Percentiles rank a stretch among this genome's conserved stretches.
phyloP scores from a whole-genome alignment of 2,329 filamentous ascomycete genomes.

The Pseudodiploospora longispora region DNA sequence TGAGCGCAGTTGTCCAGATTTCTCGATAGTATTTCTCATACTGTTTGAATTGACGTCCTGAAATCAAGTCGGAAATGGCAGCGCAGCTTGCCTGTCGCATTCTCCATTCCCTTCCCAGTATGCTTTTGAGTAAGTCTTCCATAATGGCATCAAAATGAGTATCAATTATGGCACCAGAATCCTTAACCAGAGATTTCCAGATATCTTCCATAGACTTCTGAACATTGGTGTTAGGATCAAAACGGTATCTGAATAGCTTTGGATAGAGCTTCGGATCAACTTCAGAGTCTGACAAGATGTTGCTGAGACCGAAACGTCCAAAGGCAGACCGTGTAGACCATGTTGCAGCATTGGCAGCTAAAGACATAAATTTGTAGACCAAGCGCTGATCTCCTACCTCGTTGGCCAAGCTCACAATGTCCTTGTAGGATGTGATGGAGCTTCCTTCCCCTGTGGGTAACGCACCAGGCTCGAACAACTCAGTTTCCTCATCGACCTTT shows the following conservation, averaged over 20 bases:
- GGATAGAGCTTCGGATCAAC: conserved; percentile 92
- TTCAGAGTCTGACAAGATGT: conserved; percentile 78
- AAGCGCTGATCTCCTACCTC: conserved; percentile 93
- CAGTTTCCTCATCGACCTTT: conserved; percentile 83
- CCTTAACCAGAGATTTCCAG: conserved; percentile 92
- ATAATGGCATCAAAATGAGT: conserved; percentile 83
- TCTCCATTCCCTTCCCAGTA: conserved; percentile 87
- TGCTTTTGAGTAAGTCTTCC: conserved; percentile 74
- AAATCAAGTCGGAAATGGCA: conserved; percentile 79
- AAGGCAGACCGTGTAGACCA: conserved; percentile 98
- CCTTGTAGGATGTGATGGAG: conserved; percentile 91
- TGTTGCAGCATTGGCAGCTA: conserved; percentile 90
- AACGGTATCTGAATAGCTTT: conserved; percentile 88
- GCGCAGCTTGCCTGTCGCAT: conserved; percentile 87
- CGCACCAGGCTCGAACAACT: conserved; percentile 86
- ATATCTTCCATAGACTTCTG: conserved; percentile 96
- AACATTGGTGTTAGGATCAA: conserved; percentile 90
- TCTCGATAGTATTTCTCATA: conserved; percentile 80
- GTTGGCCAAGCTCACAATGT: conserved; percentile 90
- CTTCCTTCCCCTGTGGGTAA: conserved; percentile 83
- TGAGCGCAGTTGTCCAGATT: conserved; percentile 80
- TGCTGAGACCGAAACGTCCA: conserved; percentile 86
- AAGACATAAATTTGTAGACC: conserved; percentile 98
- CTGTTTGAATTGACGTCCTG: conserved; percentile 64
- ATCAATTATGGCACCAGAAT: conserved; percentile 68